Conservation (phyloP, 1,284 basidiomycete genomes). For the Pyrrhoderma noxium region DNA sequence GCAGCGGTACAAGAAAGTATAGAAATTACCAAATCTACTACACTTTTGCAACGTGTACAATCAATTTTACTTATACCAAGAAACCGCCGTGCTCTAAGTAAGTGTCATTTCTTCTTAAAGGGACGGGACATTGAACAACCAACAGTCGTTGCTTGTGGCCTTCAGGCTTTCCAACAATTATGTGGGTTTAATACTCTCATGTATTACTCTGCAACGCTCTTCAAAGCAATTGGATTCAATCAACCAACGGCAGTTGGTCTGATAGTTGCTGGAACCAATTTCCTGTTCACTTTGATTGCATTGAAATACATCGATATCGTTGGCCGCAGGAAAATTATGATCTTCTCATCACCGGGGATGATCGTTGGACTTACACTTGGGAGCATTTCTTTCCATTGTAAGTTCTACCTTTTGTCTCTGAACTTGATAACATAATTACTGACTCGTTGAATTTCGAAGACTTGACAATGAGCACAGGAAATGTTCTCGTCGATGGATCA, state of each 20-base stretch:
- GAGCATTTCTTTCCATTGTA: slow-evolving; percentile 71
- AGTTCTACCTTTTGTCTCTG: slow-evolving; percentile 25
- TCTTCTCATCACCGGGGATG: slow-evolving; percentile 75
- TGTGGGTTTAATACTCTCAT: slow-evolving; percentile 66
- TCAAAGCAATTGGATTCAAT: slow-evolving; percentile 73
- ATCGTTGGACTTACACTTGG: slow-evolving; percentile 63
- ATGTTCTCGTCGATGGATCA: slow-evolving; percentile 56
- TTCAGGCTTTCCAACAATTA: slow-evolving; percentile 79
- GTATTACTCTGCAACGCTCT: slow-evolving; percentile 75
- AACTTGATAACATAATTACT: neutral
- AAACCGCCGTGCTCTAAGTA: slow-evolving; percentile 67
- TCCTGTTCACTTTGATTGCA: slow-evolving; percentile 75
- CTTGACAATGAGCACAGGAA: slow-evolving; percentile 60
- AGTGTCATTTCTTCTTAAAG: slow-evolving; percentile 21
- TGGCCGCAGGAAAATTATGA: slow-evolving; percentile 71
- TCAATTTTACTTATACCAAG: slow-evolving; percentile 50
- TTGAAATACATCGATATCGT: slow-evolving; percentile 77
- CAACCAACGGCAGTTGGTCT: slow-evolving; percentile 76
- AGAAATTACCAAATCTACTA: slow-evolving; percentile 54
- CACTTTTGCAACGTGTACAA: slow-evolving; percentile 46
- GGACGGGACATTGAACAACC: neutral
- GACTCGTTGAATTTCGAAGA: slow-evolving; percentile 33
- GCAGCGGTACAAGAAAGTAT: slow-evolving; percentile 58
- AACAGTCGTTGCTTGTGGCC: slow-evolving; percentile 65
- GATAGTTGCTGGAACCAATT: slow-evolving; percentile 74